phyloP scores from a whole-genome alignment of 192 early-diverging fungal species.

The Backusella macrospora region DNA sequence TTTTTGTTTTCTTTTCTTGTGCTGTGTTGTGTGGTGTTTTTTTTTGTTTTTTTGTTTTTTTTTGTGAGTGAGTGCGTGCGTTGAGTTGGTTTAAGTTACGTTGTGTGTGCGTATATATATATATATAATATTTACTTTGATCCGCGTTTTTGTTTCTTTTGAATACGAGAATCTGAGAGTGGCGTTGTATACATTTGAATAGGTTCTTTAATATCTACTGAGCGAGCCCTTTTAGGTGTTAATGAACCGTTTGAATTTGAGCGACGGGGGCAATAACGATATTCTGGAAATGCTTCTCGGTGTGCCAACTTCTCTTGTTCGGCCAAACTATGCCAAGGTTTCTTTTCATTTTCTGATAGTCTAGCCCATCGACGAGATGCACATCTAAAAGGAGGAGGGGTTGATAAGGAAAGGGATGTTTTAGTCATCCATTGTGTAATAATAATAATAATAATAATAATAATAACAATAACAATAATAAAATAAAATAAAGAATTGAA shows the following conservation, averaged over 20 bases:
- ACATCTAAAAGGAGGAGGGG: slow-evolving; percentile 26
- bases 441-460: background rate
- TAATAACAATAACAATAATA: background rate
- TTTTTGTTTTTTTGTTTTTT: too few species aligned
- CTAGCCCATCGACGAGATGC: slow-evolving; percentile 41
- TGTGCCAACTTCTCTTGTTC: slow-evolving; percentile 44
- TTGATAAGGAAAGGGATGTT: slow-evolving; percentile 14
- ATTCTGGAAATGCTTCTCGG: slow-evolving; percentile 44
- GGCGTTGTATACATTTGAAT: slow-evolving; percentile 5
- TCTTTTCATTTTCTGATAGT: slow-evolving; percentile 41
- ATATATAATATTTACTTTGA: slow-evolving; percentile 17
- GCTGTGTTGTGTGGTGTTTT: background rate
- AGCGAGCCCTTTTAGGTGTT: slow-evolving; percentile 2
- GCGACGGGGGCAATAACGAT: slow-evolving; percentile 41
- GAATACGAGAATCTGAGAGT: slow-evolving; percentile 10
- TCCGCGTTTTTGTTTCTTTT: slow-evolving; percentile 17
- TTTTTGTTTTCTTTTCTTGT: background rate
- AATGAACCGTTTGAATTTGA: slow-evolving; percentile 1
- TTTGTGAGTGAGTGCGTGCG: too few species aligned
- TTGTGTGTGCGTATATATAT: background rate
- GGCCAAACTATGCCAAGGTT: slow-evolving; percentile 42
- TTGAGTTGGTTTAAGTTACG: too few species aligned
- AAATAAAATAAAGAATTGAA: background rate
- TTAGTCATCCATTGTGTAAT: background rate
- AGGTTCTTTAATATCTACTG: slow-evolving; percentile 5